Percentiles rank a stretch among this genome's conserved stretches.
These are phyloP conservation scores for Rhodamnia argentea DNA, from an alignment of 345 rosid species.

Conservation along the genomic window DNA sequence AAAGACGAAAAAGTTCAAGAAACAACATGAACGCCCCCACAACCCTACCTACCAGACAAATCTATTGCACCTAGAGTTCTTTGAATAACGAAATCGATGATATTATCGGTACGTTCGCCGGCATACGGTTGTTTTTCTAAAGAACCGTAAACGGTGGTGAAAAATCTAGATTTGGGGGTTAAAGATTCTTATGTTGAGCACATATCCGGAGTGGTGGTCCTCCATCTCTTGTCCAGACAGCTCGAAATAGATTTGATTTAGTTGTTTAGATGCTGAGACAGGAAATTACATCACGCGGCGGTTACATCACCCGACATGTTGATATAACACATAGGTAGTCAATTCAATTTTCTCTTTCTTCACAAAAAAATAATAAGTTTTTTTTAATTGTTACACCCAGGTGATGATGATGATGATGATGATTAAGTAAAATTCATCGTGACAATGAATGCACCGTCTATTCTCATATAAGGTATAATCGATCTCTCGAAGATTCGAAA, in stretches of 20 bases:
- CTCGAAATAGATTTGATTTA: not conserved
- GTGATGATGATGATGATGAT: not conserved
- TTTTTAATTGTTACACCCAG: not conserved
- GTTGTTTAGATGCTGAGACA: not conserved
- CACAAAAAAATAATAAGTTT: not conserved
- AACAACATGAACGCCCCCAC: not conserved
- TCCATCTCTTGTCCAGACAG: not conserved
- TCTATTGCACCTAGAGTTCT: not conserved
- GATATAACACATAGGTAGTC: no score
- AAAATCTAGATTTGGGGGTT: not conserved
- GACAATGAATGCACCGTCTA: not conserved
- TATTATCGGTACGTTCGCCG: not conserved
- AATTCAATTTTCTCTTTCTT: not conserved
- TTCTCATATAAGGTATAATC: not conserved
- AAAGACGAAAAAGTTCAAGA: not conserved
- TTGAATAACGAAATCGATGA: not conserved
- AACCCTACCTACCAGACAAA: not conserved
- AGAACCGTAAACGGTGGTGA: not conserved
- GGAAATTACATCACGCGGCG: not conserved
- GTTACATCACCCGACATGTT: not conserved
- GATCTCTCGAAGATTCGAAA: not conserved
- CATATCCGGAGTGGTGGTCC: not conserved
- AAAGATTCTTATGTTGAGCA: not conserved
- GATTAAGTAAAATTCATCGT: not conserved
- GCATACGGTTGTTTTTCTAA: not conserved